phyloP scores from a whole-genome alignment of 139 green algal species.

The Zygnema circumcarinatum region DNA sequence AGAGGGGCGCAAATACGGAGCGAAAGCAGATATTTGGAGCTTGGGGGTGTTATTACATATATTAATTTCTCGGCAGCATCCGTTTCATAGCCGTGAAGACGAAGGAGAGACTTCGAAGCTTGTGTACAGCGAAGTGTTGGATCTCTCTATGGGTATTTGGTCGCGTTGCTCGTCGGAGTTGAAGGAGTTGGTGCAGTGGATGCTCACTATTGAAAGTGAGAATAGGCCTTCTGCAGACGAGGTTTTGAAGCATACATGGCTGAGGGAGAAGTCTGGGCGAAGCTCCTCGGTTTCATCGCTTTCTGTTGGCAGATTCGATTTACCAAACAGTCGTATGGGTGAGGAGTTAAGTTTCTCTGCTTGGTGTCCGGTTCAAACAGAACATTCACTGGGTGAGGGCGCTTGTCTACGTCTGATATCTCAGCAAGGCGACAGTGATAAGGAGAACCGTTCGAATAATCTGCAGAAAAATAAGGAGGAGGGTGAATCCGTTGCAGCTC shows the following conservation, averaged over 20 bases:
- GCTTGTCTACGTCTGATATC: no score
- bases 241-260: conserved; percentile 16
- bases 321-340: no score
- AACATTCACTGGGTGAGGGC: no score
- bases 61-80: background rate
- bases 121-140: background rate
- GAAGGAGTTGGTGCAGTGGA: background rate
- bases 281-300: background rate
- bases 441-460: background rate
- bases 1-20: conserved; percentile 6
- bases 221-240: background rate
- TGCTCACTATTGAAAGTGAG: background rate
- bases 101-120: background rate
- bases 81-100: background rate
- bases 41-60: conserved; percentile 22
- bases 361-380: no score
- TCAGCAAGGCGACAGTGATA: no score
- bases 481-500: no score
- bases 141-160: background rate
- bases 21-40: conserved; percentile 40
- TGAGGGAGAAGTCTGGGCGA: background rate
- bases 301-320: background rate
- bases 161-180: background rate
- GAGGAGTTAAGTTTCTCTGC: background rate
- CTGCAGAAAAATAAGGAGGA: no score